These are phyloP conservation scores for Murraya koenigii DNA, from an alignment of 345 rosid genomes.

Conservation along the genomic window DNA sequence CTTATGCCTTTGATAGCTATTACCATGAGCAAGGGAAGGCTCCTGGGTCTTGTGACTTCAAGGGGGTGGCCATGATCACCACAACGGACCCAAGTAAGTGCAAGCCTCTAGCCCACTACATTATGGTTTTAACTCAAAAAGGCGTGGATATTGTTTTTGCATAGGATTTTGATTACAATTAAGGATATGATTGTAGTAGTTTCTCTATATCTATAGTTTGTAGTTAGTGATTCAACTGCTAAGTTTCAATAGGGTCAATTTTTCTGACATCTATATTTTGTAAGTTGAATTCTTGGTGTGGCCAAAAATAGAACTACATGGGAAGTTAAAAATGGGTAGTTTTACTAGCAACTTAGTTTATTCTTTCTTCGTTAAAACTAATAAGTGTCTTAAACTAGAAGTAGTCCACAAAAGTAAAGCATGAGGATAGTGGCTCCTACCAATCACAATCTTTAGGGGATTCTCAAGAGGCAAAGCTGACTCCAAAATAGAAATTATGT, in stretches of 20 bases:
- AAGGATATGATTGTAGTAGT: not conserved
- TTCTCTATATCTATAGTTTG: not conserved
- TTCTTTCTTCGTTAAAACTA: not conserved
- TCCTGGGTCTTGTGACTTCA: slow-evolving; percentile 88
- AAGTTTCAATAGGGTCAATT: not conserved
- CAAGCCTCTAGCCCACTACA: not conserved
- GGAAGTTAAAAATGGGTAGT: not conserved
- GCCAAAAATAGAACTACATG: not conserved
- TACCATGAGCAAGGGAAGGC: slow-evolving; percentile 80
- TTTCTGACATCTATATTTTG: not conserved
- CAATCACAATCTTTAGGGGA: slow-evolving; percentile 8
- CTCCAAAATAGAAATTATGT: slow-evolving; percentile 12
- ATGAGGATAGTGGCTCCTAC: not conserved
- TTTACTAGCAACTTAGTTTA: not conserved
- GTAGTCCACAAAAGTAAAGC: not conserved
- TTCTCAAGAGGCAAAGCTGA: slow-evolving; percentile 22
- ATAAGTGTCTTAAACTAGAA: slow-evolving; percentile 13
- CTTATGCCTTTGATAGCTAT: slow-evolving; percentile 96
- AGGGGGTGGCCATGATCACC: slow-evolving; percentile 94
- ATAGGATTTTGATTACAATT: not conserved
- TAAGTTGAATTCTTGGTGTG: not conserved
- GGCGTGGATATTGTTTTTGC: not conserved
- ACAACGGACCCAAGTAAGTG: slow-evolving; percentile 94
- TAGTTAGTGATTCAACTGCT: slow-evolving; percentile 7
- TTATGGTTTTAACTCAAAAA: not conserved